These are phyloP conservation scores for Ophiostoma ulmi DNA, from an alignment of 2,329 filamentous ascomycete species.

Conservation along the genomic window DNA sequence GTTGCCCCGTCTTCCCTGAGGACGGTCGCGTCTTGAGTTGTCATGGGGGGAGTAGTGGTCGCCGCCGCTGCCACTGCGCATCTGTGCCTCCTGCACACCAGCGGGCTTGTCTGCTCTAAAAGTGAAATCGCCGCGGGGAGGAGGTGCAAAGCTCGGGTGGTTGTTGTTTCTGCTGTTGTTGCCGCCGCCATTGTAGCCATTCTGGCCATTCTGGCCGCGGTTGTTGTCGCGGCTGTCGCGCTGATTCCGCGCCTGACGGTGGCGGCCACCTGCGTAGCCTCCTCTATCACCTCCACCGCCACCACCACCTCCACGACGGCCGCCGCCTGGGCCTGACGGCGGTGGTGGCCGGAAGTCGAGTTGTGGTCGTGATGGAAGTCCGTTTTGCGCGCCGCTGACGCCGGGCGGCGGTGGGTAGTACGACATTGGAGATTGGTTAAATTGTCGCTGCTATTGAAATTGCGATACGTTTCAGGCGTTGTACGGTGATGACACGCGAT, in stretches of 20 bases:
- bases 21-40: slow-evolving; percentile 29
- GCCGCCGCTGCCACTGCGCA: slow-evolving; percentile 38
- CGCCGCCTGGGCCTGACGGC: slow-evolving; percentile 14
- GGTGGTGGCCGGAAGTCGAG: slow-evolving; percentile 20
- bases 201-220: slow-evolving; percentile 3
- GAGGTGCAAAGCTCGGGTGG: slow-evolving; percentile 30
- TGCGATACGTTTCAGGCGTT: neutral
- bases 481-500: neutral
- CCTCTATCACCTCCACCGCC: slow-evolving; percentile 14
- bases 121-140: slow-evolving; percentile 49
- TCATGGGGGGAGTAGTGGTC: slow-evolving; percentile 38
- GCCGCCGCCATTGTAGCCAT: neutral
- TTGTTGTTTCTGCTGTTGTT: neutral
- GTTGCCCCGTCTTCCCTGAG: slow-evolving; percentile 2
- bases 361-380: slow-evolving; percentile 22
- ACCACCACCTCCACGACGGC: slow-evolving; percentile 12
- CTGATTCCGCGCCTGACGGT: slow-evolving; percentile 14
- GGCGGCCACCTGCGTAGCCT: slow-evolving; percentile 15
- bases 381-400: slow-evolving; percentile 11
- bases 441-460: neutral
- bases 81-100: slow-evolving; percentile 47
- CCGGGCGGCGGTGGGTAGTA: slow-evolving; percentile 26
- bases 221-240: slow-evolving; percentile 11
- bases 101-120: slow-evolving; percentile 51
- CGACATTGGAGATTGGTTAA: slow-evolving; percentile 3